A percentile compares a stretch with the other conserved stretches of the same genome.
Evolutionary conservation across 208 protist genomes (phyloP).

Genomic region (Trypanosoma avium): DNA sequence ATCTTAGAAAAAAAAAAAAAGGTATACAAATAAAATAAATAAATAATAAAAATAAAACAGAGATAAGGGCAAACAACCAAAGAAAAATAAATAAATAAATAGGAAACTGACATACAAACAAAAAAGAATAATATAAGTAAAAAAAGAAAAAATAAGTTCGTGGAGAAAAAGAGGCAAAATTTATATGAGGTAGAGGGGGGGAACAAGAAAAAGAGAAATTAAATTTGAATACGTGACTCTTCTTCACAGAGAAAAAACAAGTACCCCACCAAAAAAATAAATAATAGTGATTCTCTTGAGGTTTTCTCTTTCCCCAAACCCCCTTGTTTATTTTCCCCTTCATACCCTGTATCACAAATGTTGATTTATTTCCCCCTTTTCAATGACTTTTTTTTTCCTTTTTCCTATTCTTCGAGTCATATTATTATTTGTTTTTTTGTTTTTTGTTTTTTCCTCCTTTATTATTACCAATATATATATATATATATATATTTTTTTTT

Average conservation of each 20-base stretch:
- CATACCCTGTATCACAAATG: too few species aligned
- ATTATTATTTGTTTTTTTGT: constrained; percentile 5
- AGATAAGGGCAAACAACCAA: background rate
- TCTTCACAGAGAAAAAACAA: too few species aligned
- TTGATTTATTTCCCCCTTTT: constrained; percentile 3
- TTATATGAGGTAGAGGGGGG: too few species aligned
- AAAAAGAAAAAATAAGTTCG: too few species aligned
- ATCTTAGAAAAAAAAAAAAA: constrained; percentile 1
- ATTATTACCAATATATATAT: background rate
- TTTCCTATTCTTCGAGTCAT: background rate
- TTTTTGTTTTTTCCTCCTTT: constrained; percentile 1
- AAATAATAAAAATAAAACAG: background rate
- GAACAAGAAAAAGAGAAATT: too few species aligned
- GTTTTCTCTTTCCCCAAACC: too few species aligned
- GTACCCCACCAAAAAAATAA: too few species aligned
- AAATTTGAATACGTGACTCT: too few species aligned
- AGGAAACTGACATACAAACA: background rate
- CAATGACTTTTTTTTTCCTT: background rate
- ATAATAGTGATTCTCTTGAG: too few species aligned
- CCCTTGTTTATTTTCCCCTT: too few species aligned
- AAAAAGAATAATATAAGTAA: too few species aligned
- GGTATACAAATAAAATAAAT: constrained; percentile 11
- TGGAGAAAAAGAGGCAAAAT: too few species aligned
- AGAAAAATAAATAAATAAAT: background rate
- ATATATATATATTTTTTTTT: constrained; percentile 5